Evolutionary conservation across 2,329 filamentous ascomycete species (phyloP).

Genomic region (Fusarium mangiferae): DNA sequence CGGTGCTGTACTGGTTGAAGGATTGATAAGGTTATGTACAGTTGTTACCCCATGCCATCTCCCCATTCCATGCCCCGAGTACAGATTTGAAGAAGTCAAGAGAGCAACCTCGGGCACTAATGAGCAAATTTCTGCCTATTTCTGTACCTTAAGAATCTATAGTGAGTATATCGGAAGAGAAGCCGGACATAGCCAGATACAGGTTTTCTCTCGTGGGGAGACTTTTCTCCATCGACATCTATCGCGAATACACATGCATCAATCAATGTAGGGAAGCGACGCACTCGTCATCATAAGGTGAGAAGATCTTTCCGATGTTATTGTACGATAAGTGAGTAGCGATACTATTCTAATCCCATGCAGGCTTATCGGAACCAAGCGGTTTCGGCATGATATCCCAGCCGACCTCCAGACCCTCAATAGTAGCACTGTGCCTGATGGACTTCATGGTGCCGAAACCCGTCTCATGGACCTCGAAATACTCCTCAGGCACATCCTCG

Average conservation of each 20-base stretch:
- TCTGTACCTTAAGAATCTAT: not conserved
- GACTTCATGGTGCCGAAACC: conserved; percentile 59
- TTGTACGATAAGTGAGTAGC: accelerated
- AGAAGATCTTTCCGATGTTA: not conserved
- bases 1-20: not conserved
- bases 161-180: not conserved
- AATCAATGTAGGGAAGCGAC: not conserved
- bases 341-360: conserved; percentile 44
- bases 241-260: not conserved
- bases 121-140: not conserved
- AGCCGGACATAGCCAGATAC: not conserved
- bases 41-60: not conserved
- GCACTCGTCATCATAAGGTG: too few relatives aligned
- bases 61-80: not conserved
- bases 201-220: too few relatives aligned
- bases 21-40: not conserved
- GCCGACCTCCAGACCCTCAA: conserved; percentile 57
- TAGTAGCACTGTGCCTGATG: conserved; percentile 58
- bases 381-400: conserved; percentile 64
- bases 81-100: not conserved
- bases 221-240: not conserved
- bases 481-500: conserved; percentile 46
- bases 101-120: not conserved
- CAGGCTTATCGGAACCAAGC: conserved; percentile 57
- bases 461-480: conserved; percentile 57